Evolutionary conservation across 345 rosid genomes (phyloP).

Genomic region (Turritis glabra): DNA sequence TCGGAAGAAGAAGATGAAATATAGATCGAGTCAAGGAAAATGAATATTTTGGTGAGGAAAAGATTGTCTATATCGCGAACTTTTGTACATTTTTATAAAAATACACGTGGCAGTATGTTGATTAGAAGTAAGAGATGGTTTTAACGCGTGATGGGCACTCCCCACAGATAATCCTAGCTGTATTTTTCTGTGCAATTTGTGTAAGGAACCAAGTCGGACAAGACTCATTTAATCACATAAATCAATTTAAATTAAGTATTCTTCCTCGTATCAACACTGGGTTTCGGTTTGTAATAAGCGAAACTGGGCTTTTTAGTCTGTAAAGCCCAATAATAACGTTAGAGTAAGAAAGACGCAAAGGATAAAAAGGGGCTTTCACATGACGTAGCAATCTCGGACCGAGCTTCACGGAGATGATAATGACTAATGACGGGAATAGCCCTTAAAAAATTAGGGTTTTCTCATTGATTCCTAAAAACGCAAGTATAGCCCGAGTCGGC

Average conservation of each 20-base stretch:
- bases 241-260: neutral
- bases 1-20: constrained; percentile 17
- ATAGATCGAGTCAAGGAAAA: constrained; percentile 32
- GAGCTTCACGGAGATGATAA: constrained; percentile 23
- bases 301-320: neutral
- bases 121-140: neutral
- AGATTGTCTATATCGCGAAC: constrained; percentile 17
- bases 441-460: constrained; percentile 33
- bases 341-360: constrained; percentile 26
- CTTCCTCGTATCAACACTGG: too few relatives aligned
- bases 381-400: constrained; percentile 38
- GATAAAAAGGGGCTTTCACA: constrained; percentile 15
- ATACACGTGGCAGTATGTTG: constrained; percentile 26
- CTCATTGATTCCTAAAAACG: constrained; percentile 10
- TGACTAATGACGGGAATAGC: constrained; percentile 32
- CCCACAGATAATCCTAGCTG: constrained; percentile 1
- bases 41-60: constrained; percentile 23
- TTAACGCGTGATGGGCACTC: constrained; percentile 18
- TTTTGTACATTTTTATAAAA: neutral
- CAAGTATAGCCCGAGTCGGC: constrained; percentile 37
- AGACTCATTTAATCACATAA: neutral
- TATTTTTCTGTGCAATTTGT: neutral
- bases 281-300: neutral
- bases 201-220: neutral
- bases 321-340: neutral